Evolutionary conservation across 169 alveolate species (phyloP), one percentile per base, ranked within the genome.

Genomic region (Amoebophrya sp.): DNA sequence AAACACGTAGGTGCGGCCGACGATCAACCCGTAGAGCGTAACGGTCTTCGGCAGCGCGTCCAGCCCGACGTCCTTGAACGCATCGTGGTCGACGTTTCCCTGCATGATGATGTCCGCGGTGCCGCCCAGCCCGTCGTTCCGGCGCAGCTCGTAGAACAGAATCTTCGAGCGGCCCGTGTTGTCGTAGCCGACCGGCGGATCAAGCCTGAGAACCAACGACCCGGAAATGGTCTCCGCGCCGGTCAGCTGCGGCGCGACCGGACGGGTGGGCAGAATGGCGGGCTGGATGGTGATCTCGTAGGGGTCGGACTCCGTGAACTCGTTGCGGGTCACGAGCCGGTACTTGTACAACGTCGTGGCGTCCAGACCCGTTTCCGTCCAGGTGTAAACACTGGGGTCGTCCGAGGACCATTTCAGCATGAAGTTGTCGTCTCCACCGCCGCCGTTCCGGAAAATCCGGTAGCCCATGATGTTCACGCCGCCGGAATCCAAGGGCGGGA

Each of bases 401-500:
- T 40, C 39, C 35, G 33, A 39, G 25, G 40, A 0, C 39, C 77
- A 89, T 29, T 0, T 89, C 77, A 89, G 91, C 54, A 54, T 89
- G 77, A 54, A 39, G 77, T 54, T 39, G 23, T 40, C 39, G 23
- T 54, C 91, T 0, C 55, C 77, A 23, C 10, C 54, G 23, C 94
- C 94, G 90, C 90, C 77, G 55, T 93, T 92, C 32, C 94, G 55
- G 89, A 33, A 91, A 47, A 93, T 33, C 47, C 90, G 90, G 77
- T 93, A 93, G 29, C 92, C 90, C 40, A 89, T 77, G 90, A 93
- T 93, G 38, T 92, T 40, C 90, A 90, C 89, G 55, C 91, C 93
- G 3, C 94, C 89, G 77, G 33, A 40, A 77, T 93, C 94, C 40
- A 66, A 92, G n/a, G 94, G 94, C 55, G 94, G 94, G 0, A 90